Evolutionary conservation across 192 early-diverging fungal genomes (phyloP).

Genomic region (Linnemannia hyalina): DNA sequence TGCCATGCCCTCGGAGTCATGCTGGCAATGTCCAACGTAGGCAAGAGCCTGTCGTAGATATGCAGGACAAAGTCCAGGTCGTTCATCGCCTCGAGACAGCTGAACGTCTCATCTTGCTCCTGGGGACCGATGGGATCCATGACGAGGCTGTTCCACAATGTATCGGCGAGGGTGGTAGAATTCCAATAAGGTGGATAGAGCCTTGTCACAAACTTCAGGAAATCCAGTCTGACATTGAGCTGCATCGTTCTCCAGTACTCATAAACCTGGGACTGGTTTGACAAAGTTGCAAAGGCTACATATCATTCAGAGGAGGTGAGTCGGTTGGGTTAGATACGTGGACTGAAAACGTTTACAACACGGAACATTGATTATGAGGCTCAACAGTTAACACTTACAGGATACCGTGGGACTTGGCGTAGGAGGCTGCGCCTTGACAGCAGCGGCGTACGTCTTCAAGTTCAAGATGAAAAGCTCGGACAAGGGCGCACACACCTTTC

Average conservation of each 20-base stretch:
- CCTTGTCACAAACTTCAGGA: constrained; percentile 51
- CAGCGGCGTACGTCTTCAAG: constrained; percentile 23
- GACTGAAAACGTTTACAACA: neutral
- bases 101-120: constrained; percentile 61
- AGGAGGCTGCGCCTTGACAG: constrained; percentile 35
- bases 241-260: constrained; percentile 37
- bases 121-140: constrained; percentile 56
- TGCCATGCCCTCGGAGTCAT: constrained; percentile 55
- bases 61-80: constrained; percentile 55
- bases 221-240: constrained; percentile 45
- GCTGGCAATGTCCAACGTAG: constrained; percentile 50
- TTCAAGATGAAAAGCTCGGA: constrained; percentile 36
- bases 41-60: constrained; percentile 53
- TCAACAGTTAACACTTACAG: constrained; percentile 11
- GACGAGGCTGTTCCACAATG: constrained; percentile 59
- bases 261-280: constrained; percentile 12
- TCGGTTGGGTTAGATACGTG: neutral
- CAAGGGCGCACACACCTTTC: constrained; percentile 22
- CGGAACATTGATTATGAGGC: neutral
- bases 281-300: constrained; percentile 29
- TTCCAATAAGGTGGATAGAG: constrained; percentile 49
- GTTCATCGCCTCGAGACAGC: constrained; percentile 51
- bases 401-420: constrained; percentile 34
- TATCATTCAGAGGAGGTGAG: neutral
- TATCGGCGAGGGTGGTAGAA: constrained; percentile 54